Conservation (phyloP, 306 rosid species). For the Acacia acuminata region DNA sequence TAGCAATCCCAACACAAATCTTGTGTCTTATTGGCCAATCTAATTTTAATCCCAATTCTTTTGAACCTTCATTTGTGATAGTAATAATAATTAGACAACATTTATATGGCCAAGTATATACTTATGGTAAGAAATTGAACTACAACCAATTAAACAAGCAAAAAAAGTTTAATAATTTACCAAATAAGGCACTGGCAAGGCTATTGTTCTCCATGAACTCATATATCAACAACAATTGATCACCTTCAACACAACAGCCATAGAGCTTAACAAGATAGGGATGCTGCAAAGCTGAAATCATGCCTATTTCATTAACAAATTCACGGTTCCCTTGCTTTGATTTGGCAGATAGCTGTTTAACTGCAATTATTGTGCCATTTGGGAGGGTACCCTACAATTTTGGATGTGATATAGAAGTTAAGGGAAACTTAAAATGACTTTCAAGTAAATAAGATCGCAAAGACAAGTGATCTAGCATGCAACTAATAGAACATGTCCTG, state of each 20-base stretch:
- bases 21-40: constrained; percentile 64
- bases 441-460: neutral
- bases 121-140: neutral
- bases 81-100: neutral
- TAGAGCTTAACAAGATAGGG: constrained; percentile 58
- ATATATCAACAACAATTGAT: constrained; percentile 53
- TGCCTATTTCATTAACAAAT: constrained; percentile 63
- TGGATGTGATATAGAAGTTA: neutral
- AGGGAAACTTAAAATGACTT: neutral
- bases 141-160: neutral
- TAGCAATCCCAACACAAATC: constrained; percentile 66
- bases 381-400: constrained; percentile 49
- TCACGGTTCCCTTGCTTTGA: constrained; percentile 70
- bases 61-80: constrained; percentile 31
- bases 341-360: constrained; percentile 59
- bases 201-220: constrained; percentile 66
- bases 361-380: constrained; percentile 56
- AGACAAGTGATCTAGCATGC: neutral
- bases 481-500: neutral
- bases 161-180: constrained; percentile 32
- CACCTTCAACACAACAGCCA: constrained; percentile 65
- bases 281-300: constrained; percentile 65
- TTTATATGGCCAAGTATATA: neutral
- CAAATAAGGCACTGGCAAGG: constrained; percentile 59
- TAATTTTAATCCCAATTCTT: constrained; percentile 31